phyloP scores from a whole-genome alignment of 1,139 yeast genomes.

The Barnettozyma hawaiiensis region DNA sequence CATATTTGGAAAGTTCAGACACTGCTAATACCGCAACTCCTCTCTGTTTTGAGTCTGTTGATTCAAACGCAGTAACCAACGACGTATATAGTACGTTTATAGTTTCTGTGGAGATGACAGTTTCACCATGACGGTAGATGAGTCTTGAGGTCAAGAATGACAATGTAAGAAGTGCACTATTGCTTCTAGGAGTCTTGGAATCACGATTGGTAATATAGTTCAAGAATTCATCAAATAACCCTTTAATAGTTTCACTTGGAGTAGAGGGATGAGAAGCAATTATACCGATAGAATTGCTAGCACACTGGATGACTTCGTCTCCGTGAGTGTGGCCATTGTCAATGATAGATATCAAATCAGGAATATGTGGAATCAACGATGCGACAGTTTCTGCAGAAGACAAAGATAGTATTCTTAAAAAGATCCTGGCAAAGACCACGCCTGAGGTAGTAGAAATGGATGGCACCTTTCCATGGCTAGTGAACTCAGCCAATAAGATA shows the following conservation, averaged over 20 bases:
- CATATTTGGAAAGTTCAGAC: conserved; percentile 56
- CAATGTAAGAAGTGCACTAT: conserved; percentile 34
- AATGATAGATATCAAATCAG: conserved; percentile 21
- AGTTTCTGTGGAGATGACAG: conserved; percentile 7
- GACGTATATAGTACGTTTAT: conserved; percentile 7
- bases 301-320: conserved; percentile 27
- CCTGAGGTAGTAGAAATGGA: conserved; percentile 19
- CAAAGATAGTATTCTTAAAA: conserved; percentile 26
- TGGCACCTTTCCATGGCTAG: conserved; percentile 15
- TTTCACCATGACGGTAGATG: conserved; percentile 34
- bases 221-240: conserved; percentile 13
- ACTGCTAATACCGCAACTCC: conserved; percentile 41
- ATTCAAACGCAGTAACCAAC: conserved; percentile 21
- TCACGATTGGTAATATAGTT: conserved; percentile 7
- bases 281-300: conserved; percentile 50
- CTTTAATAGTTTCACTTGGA: conserved; percentile 18
- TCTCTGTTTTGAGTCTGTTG: conserved; percentile 17
- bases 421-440: conserved; percentile 26
- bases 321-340: conserved; percentile 22
- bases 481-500: conserved; percentile 35
- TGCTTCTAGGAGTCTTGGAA: conserved; percentile 6
- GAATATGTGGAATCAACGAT: conserved; percentile 18
- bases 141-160: conserved; percentile 52
- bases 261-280: conserved; percentile 43
- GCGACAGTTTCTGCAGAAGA: conserved; percentile 26